Base-by-base conservation (phyloP, 1,139 yeast genomes). In the Ogataea hybrid region DNA sequence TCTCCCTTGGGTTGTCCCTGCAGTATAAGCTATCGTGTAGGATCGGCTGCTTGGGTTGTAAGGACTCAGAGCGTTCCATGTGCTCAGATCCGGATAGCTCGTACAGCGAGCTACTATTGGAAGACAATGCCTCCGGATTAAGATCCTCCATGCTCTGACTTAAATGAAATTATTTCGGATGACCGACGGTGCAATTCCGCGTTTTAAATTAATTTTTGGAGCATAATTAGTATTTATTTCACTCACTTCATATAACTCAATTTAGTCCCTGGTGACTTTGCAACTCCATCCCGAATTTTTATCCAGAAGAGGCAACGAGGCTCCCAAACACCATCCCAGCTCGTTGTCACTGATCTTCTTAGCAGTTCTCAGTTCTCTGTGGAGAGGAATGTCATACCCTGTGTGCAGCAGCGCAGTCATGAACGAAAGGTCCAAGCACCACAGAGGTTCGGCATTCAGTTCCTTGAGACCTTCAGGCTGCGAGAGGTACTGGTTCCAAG, bases 321-420 rank as follows among this genome's bases (percentile, higher is more conserved):
- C 98, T 53, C 99, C 99, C 49, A 92, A 73, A 69, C 98, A 92
- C 99, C 99, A 92, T 27, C 97, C 98, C 41, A 92, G 73, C 67
- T 92, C 98, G 58, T 87, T 89, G 58, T 81, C 80, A 46, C 81
- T 84, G 53, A 92, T 88, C 59, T 79, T 88, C 69, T 87, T 80
- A 7, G 97, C 97, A 6, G 97, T 92, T 63, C 78, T 84, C 56
- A 92, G 79, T 64, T 90, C 97, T 63, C 98, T 81, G 56, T 75
- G 73, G 45, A 86, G 75, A 47, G 97, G 97, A 54, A 92, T 88
- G 54, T 90, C 97, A 66, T 94, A 94, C 37, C 98, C 99, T 16
- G 92, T 84, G 63, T 90, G 96, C 56, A 92, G 71, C 65, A 92
- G 71, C 4, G 97, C 83, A 15, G 86, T 81, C 74, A 92, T 90